Percentiles rank a stretch among this genome's conserved stretches.
These are phyloP conservation scores for Helichrysum umbraculigerum DNA, from an alignment of 129 eudicot genomes.

Conservation along the genomic window DNA sequence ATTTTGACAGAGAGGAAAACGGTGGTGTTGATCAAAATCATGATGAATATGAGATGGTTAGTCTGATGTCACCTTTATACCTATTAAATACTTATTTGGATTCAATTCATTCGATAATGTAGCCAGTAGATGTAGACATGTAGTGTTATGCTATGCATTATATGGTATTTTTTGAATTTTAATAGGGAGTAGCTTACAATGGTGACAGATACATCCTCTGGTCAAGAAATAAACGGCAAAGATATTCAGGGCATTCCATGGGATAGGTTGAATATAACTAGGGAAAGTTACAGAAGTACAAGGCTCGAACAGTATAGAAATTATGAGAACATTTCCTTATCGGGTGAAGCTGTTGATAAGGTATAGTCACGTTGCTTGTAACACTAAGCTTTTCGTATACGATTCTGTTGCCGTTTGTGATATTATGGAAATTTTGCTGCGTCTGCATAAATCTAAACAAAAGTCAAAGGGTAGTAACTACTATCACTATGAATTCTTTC, in stretches of 20 bases:
- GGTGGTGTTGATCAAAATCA: conserved; percentile 36
- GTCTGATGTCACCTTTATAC: conserved; percentile 22
- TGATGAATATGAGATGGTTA: conserved; percentile 76
- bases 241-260: conserved; percentile 90
- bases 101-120: neutral
- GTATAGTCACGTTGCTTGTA: conserved; percentile 8
- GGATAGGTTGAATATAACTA: conserved; percentile 67
- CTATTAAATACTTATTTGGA: neutral
- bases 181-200: conserved; percentile 43
- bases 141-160: conserved; percentile 6
- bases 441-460: conserved; percentile 60
- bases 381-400: neutral
- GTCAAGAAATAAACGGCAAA: conserved; percentile 73
- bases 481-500: conserved; percentile 70
- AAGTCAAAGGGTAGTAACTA: conserved; percentile 70
- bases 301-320: conserved; percentile 30
- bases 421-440: conserved; percentile 5
- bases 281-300: conserved; percentile 34
- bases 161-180: conserved; percentile 14
- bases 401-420: conserved; percentile 1
- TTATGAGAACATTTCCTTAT: conserved; percentile 26
- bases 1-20: conserved; percentile 45
- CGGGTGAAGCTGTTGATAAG: conserved; percentile 29
- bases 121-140: conserved; percentile 1
- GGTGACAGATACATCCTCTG: conserved; percentile 76